These are phyloP conservation scores for Cladosporium oxysporum DNA, from an alignment of 2,329 filamentous ascomycete species.

Conservation along the genomic window DNA sequence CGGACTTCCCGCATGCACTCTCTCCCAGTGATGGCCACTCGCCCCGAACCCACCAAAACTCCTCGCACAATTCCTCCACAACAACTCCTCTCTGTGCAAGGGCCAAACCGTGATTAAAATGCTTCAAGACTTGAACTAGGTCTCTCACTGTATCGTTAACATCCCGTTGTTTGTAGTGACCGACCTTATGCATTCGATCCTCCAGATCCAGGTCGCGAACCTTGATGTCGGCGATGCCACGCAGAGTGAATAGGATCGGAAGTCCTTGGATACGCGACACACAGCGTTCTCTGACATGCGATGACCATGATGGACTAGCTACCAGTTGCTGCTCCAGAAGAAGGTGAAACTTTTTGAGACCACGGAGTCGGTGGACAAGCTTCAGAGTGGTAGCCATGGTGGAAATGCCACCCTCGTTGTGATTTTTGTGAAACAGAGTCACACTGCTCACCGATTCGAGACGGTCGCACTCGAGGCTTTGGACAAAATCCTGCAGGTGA, in stretches of 20 bases:
- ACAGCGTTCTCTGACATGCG: background rate
- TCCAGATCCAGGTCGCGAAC: conserved; percentile 13
- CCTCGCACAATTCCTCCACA: background rate
- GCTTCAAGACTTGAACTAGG: background rate
- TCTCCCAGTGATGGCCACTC: background rate
- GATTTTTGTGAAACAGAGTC: background rate
- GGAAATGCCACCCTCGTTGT: conserved; percentile 9
- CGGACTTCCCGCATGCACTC: background rate
- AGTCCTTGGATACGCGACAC: background rate
- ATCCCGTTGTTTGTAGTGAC: background rate
- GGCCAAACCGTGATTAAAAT: conserved; percentile 8
- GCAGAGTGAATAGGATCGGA: conserved; percentile 2
- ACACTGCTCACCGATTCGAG: background rate
- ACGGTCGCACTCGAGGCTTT: background rate
- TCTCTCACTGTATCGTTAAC: background rate
- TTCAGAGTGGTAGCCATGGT: conserved; percentile 26
- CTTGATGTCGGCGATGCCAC: conserved; percentile 8
- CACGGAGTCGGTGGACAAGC: background rate
- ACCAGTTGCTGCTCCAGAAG: background rate
- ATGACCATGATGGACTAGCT: background rate
- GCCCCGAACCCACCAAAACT: background rate
- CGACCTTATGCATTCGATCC: background rate
- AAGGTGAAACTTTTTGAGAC: conserved; percentile 10
- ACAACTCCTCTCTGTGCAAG: conserved; percentile 1
- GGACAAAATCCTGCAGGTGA: background rate